A percentile compares a stretch with the other conserved stretches of the same genome.
Conservation (phyloP, 768 basidiomycete genomes). For the Crassisporium funariophilum region DNA sequence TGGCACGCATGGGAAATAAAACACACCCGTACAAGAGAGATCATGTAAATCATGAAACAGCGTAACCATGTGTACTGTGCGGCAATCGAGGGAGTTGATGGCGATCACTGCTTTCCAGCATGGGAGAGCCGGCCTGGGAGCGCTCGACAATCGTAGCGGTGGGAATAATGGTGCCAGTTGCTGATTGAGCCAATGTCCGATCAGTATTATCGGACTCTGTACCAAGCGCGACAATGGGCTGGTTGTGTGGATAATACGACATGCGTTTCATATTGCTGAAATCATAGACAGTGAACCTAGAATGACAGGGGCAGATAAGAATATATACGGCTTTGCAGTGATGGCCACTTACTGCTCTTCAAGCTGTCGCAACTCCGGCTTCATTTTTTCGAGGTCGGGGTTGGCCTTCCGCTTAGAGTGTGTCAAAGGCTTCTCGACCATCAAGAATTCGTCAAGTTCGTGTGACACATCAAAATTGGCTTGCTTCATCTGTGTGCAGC, state of each 20-base stretch:
- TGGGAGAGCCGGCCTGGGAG: conserved; percentile 48
- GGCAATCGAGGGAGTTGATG: conserved; percentile 31
- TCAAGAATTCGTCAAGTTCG: conserved; percentile 94
- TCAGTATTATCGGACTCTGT: conserved; percentile 44
- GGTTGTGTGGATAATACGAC: conserved; percentile 89
- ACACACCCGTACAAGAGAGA: conserved; percentile 5
- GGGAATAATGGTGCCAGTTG: conserved; percentile 43
- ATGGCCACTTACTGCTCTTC: conserved; percentile 78
- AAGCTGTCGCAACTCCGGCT: conserved; percentile 86
- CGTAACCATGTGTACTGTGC: conserved; percentile 19
- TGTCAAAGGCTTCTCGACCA: conserved; percentile 98
- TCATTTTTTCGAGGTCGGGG: conserved; percentile 83
- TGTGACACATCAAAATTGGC: conserved; percentile 99
- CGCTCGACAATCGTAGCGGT: conserved; percentile 52
- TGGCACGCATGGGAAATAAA: conserved; percentile 4
- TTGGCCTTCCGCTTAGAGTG: conserved; percentile 91
- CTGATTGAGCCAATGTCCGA: conserved; percentile 43
- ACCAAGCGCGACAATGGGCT: conserved; percentile 50
- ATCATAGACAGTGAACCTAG: conserved; percentile 89
- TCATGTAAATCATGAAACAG: conserved; percentile 25
- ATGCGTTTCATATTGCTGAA: conserved; percentile 69
- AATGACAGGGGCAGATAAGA: conserved; percentile 8
- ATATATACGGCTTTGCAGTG: conserved; percentile 2
- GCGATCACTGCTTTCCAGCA: conserved; percentile 33
- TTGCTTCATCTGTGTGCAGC: conserved; percentile 92